Conservation (phyloP, 495 filamentous ascomycete species). For the Diplogelasinospora grovesii region DNA sequence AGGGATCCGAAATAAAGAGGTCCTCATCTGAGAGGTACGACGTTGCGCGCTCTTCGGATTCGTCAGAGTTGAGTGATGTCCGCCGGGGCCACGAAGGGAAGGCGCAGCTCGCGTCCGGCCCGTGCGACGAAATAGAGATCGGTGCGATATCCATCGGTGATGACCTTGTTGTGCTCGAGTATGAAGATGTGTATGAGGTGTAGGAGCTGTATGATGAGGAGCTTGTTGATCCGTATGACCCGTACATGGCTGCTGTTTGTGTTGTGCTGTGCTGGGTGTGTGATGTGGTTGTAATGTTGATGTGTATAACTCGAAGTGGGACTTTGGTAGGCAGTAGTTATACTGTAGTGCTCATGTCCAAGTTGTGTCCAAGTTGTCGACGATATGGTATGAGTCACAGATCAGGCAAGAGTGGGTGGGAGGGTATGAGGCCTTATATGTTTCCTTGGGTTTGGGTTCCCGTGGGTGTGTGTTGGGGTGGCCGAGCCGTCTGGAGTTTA, state of each 20-base stretch:
- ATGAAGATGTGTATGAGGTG: slow-evolving; percentile 26
- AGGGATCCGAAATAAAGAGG: slow-evolving; percentile 31
- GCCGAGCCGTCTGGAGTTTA: too few relatives aligned
- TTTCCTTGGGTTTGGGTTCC: neutral
- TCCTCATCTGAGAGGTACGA: slow-evolving; percentile 48
- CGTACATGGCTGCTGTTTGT: slow-evolving; percentile 32
- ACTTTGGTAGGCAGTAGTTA: neutral
- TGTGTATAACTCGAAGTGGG: slow-evolving; percentile 1
- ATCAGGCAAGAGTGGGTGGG: slow-evolving; percentile 2
- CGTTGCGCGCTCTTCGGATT: slow-evolving; percentile 34
- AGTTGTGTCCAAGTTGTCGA: slow-evolving; percentile 2
- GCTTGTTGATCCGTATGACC: slow-evolving; percentile 36
- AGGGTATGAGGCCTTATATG: slow-evolving; percentile 11
- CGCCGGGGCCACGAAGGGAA: slow-evolving; percentile 47
- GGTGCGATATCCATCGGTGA: slow-evolving; percentile 49
- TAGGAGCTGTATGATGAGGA: slow-evolving; percentile 20
- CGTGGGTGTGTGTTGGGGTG: too few relatives aligned
- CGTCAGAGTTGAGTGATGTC: slow-evolving; percentile 33
- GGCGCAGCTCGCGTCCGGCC: slow-evolving; percentile 37
- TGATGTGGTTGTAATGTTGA: slow-evolving; percentile 5
- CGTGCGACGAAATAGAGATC: slow-evolving; percentile 31
- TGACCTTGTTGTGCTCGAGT: slow-evolving; percentile 27
- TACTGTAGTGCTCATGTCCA: neutral
- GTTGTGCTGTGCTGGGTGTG: slow-evolving; percentile 9
- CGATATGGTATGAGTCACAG: too few relatives aligned